Conservation (phyloP, 768 basidiomycete genomes). For the Russula earlei region DNA sequence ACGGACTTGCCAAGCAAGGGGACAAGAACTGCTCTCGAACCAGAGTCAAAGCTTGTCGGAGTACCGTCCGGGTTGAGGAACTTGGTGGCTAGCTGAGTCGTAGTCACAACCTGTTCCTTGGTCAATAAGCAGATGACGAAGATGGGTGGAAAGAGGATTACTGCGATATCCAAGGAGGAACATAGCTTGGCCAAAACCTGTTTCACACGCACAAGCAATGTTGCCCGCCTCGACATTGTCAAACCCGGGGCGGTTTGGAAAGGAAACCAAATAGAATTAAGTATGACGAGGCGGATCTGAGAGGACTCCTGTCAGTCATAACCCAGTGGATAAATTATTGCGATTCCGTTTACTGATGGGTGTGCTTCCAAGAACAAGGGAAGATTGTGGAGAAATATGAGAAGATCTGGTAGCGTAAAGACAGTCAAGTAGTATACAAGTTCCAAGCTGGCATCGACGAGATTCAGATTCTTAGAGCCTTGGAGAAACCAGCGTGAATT, state of each 20-base stretch:
- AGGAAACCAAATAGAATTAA: conserved; percentile 59
- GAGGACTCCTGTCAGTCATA: background rate
- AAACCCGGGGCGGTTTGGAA: conserved; percentile 45
- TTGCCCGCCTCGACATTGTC: conserved; percentile 30
- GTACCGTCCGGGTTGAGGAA: conserved; percentile 55
- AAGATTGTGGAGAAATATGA: conserved; percentile 51
- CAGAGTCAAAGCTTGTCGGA: conserved; percentile 55
- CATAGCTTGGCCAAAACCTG: conserved; percentile 43
- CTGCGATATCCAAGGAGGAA: conserved; percentile 27
- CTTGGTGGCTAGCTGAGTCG: conserved; percentile 64
- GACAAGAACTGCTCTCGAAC: conserved; percentile 52
- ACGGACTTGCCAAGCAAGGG: conserved; percentile 48
- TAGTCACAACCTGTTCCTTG: conserved; percentile 39
- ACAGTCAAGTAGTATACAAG: conserved; percentile 36
- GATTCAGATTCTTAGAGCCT: conserved; percentile 23
- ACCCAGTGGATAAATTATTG: background rate
- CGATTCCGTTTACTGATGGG: conserved; percentile 33
- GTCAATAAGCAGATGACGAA: background rate
- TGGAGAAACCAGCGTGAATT: background rate
- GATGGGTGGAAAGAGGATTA: background rate
- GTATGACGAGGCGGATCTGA: conserved; percentile 50
- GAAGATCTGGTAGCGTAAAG: conserved; percentile 42
- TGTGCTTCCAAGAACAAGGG: conserved; percentile 35
- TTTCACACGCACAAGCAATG: conserved; percentile 43
- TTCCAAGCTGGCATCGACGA: conserved; percentile 13